Evolutionary conservation across 2,329 filamentous ascomycete genomes (phyloP), one percentile per base, ranked within the genome.

Genomic region (Elsinoe arachidis): DNA sequence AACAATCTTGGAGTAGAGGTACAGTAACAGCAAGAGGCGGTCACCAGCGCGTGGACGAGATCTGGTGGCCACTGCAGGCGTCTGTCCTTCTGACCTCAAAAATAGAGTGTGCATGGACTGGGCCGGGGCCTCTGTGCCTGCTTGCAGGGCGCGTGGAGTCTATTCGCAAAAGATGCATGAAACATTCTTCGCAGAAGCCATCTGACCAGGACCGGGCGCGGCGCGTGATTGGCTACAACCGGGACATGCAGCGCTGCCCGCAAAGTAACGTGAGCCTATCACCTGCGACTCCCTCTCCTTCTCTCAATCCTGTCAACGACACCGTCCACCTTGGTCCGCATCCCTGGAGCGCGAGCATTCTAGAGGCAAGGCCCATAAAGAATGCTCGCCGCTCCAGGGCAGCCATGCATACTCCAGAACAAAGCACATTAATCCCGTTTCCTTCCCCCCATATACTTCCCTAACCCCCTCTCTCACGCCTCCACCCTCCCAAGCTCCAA

Each of bases 341-440:
- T 23, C 46, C 46, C 46, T 51, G 46, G 46, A 51, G 46, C 46
- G 46, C 46, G 46, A 53, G 14, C 49, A 53, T 53, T 53, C 49
- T 53, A 53, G 49, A 53, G 49, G 49, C 49, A 53, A 53, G 49
- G 49, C 34, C 49, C 49, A 53, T 53, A 53, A 53, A 53, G 49
- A 53, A 53, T 53, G 49, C 49, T 38, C 35, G 49, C 49, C 49
- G 49, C 34, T 53, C 49, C 49, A 39, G 49, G 49, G 49, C 49
- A 53, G 49, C 21, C 49, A 39, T 53, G 49, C 49, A 39, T 39
- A 38, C 49, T 23, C 49, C 37, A 39, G 35, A 53, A 53, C 49
- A 53, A 53, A 53, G 49, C 35, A 37, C 46, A 51, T 51, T 51
- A 51, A 51, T 51, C 46, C 46, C 41, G 19, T 23, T n/a, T 23